Percentiles rank a stretch among this genome's conserved stretches.
Conservation (phyloP, 192 early-diverging fungal species). For the Spizellomyces punctatus region DNA sequence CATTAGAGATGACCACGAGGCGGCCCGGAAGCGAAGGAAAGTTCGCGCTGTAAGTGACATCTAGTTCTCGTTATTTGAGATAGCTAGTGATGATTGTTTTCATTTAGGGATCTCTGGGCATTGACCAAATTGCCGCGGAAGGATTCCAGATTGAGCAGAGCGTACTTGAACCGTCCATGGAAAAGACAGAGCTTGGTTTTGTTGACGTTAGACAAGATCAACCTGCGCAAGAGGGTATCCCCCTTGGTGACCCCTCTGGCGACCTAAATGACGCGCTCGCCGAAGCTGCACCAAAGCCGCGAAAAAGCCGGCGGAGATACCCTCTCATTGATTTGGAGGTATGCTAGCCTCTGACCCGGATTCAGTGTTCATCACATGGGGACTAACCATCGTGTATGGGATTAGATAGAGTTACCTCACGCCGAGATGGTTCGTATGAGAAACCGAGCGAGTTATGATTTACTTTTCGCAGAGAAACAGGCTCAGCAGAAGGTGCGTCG, state of each 20-base stretch:
- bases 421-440: constrained; percentile 21
- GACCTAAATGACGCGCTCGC: too few species aligned
- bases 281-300: too few species aligned
- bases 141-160: neutral
- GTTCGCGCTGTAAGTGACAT: neutral
- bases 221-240: too few species aligned
- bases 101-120: neutral
- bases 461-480: constrained; percentile 19
- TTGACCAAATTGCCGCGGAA: neutral
- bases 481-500: too few species aligned
- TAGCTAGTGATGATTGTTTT: neutral
- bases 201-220: too few species aligned
- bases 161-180: neutral
- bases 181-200: neutral
- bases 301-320: neutral
- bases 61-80: neutral
- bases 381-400: neutral
- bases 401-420: constrained; percentile 24
- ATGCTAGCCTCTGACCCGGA: neutral
- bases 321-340: constrained; percentile 18
- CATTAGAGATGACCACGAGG: constrained; percentile 15
- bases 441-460: constrained; percentile 4
- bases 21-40: neutral
- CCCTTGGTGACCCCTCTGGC: too few species aligned
- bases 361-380: too few species aligned